phyloP scores from a whole-genome alignment of 345 rosid genomes.

The Sonneratia caseolaris region DNA sequence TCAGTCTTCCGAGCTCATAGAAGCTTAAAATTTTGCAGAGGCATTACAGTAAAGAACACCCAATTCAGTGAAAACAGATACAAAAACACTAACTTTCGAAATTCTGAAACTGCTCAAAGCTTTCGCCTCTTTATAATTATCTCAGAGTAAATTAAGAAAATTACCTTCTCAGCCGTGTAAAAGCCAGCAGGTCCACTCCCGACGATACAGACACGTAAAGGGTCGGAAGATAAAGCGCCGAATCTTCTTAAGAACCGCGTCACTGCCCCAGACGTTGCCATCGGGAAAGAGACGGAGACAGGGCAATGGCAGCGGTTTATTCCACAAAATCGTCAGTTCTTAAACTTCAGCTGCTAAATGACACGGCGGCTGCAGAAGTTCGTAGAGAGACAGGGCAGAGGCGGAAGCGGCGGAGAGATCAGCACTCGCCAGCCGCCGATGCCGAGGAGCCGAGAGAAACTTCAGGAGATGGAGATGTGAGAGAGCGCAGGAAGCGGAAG shows the following conservation, averaged over 20 bases:
- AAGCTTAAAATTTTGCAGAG: not conserved
- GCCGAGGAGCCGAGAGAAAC: not conserved
- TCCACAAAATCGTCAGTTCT: not conserved
- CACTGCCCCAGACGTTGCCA: slow-evolving; percentile 27
- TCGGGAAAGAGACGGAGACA: slow-evolving; percentile 2
- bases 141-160: not conserved
- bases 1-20: not conserved
- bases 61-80: not conserved
- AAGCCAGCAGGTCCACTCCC: slow-evolving; percentile 93
- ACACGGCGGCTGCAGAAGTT: not conserved
- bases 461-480: not conserved
- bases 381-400: not conserved
- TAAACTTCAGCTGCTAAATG: not conserved
- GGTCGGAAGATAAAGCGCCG: slow-evolving; percentile 35
- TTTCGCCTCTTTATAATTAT: not conserved
- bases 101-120: not conserved
- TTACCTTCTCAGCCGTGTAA: slow-evolving; percentile 82
- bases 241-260: slow-evolving; percentile 31
- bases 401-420: not conserved
- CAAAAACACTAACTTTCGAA: not conserved
- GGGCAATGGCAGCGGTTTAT: not conserved
- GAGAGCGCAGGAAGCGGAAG: not conserved
- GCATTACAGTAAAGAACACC: not conserved
- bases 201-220: slow-evolving; percentile 67
- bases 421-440: not conserved